These are phyloP conservation scores for Blastobotrys elegans DNA, from an alignment of 1,139 yeast genomes.

Conservation along the genomic window DNA sequence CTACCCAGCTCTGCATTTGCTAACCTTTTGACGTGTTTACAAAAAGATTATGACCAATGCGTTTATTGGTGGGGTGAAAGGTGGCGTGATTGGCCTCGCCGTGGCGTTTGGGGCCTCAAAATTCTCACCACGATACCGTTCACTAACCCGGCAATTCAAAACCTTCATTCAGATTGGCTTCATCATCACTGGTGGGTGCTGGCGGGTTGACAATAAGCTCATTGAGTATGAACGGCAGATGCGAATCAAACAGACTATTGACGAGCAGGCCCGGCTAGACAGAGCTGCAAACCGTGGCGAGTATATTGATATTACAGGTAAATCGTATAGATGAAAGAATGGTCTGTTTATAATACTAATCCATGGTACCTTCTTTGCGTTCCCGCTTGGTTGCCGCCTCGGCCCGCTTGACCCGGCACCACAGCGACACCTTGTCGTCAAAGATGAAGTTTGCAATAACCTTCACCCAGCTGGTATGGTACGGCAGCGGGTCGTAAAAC, in stretches of 20 bases:
- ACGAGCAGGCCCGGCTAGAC: constrained; percentile 18
- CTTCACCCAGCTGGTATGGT: constrained; percentile 71
- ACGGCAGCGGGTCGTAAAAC: constrained; percentile 77
- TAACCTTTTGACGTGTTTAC: background rate
- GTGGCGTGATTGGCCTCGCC: constrained; percentile 26
- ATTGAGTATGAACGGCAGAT: constrained; percentile 26
- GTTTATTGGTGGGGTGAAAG: constrained; percentile 25
- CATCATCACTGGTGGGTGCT: constrained; percentile 28
- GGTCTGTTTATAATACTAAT: background rate
- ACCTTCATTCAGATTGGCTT: constrained; percentile 29
- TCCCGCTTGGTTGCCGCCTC: constrained; percentile 19
- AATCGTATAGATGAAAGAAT: background rate
- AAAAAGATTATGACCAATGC: constrained; percentile 27
- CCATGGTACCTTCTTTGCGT: constrained; percentile 17
- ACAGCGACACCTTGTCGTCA: constrained; percentile 62
- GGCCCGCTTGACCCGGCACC: constrained; percentile 72
- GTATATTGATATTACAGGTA: constrained; percentile 22
- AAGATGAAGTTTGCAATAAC: constrained; percentile 70
- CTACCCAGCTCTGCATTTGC: background rate
- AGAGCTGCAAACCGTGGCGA: constrained; percentile 29
- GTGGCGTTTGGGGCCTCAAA: constrained; percentile 25
- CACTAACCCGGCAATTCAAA: constrained; percentile 28
- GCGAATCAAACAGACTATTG: constrained; percentile 16
- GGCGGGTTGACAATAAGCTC: constrained; percentile 26
- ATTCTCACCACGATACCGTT: constrained; percentile 27